phyloP scores from a whole-genome alignment of 179 eudicot species.

The Silene noctiflora region DNA sequence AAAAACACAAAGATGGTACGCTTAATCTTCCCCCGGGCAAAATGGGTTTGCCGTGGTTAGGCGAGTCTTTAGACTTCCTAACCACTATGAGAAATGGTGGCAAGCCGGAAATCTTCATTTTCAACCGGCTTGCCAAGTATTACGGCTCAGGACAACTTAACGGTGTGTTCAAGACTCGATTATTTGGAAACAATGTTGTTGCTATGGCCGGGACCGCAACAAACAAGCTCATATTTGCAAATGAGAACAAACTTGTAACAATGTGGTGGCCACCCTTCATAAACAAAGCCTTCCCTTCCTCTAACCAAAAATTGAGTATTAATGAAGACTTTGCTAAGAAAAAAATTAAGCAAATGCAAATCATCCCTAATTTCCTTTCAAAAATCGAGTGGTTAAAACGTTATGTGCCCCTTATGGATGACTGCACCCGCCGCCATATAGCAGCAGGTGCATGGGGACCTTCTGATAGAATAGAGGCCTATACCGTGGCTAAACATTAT shows the following conservation, averaged over 20 bases:
- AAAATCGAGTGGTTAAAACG: constrained; percentile 17
- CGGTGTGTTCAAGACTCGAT: constrained; percentile 11
- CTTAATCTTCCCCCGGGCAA: constrained; percentile 10
- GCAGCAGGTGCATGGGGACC: constrained; percentile 21
- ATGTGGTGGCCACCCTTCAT: constrained; percentile 21
- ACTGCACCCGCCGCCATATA: constrained; percentile 18
- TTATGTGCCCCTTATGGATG: constrained; percentile 17
- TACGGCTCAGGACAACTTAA: constrained; percentile 6
- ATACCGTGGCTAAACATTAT: constrained; percentile 13
- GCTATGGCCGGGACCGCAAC: constrained; percentile 4
- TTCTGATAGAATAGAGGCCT: constrained; percentile 10
- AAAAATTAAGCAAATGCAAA: constrained; percentile 12
- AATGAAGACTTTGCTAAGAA: constrained; percentile 20
- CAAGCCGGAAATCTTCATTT: constrained; percentile 19
- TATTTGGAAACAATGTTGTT: constrained; percentile 11
- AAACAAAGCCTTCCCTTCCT: constrained; percentile 21
- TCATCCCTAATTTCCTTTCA: constrained; percentile 13
- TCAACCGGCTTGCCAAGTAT: constrained; percentile 11
- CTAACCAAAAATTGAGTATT: constrained; percentile 13
- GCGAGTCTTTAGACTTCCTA: constrained; percentile 19
- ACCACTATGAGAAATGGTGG: constrained; percentile 15
- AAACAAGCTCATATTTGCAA: constrained; percentile 14
- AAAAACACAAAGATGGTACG: constrained; percentile 14
- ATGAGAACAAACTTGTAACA: constrained; percentile 17
- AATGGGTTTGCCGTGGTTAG: constrained; percentile 19